Evolutionary conservation across 2,329 filamentous ascomycete species (phyloP).

Genomic region (Zymoseptoria ardabiliae): DNA sequence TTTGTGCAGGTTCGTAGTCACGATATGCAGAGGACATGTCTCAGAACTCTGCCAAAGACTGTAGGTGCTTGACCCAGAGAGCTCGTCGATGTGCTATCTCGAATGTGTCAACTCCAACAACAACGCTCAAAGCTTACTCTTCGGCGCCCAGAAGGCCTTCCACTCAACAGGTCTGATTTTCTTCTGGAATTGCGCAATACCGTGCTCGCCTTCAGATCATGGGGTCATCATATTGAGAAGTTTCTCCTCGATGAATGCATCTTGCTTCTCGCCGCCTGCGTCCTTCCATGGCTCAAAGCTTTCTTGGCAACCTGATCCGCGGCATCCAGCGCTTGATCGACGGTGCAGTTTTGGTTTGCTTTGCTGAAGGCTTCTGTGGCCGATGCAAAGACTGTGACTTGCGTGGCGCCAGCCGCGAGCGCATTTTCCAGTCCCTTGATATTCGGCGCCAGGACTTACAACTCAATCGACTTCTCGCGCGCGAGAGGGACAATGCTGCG

Average conservation of each 20-base stretch:
- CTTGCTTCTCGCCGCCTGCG: constrained; percentile 9
- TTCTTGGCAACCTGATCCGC: constrained; percentile 27
- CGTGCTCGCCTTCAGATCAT: constrained; percentile 13
- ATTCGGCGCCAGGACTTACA: constrained; percentile 37
- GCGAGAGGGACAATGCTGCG: constrained; percentile 6
- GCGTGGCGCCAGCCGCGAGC: constrained; percentile 31
- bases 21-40: background rate
- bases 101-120: background rate
- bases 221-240: constrained; percentile 17
- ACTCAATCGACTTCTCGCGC: constrained; percentile 4
- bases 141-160: constrained; percentile 2
- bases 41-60: too few relatives aligned
- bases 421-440: constrained; percentile 50
- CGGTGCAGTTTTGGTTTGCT: constrained; percentile 37
- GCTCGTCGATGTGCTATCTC: too few relatives aligned
- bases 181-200: constrained; percentile 12
- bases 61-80: too few relatives aligned
- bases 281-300: constrained; percentile 20
- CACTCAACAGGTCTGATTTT: constrained; percentile 13
- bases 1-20: too few relatives aligned
- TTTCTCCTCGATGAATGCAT: constrained; percentile 8
- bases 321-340: constrained; percentile 32
- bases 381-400: constrained; percentile 37
- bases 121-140: background rate
- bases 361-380: constrained; percentile 38